Evolutionary conservation across 1,284 basidiomycete genomes (phyloP).

Genomic region (Cryptococcus hybrid): DNA sequence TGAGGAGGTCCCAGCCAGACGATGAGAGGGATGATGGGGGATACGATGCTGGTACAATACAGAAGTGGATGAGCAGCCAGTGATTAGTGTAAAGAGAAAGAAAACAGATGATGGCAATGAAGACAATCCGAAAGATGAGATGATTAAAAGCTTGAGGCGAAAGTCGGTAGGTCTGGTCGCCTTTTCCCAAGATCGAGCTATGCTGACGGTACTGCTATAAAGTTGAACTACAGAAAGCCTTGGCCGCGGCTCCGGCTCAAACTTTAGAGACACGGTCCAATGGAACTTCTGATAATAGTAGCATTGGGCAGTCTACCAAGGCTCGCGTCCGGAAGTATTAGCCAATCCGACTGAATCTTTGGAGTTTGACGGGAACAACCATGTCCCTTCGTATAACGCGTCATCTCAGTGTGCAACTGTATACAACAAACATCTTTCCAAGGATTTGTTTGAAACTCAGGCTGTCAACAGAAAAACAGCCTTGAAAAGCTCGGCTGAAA

Average conservation of each 20-base stretch:
- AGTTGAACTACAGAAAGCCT: neutral
- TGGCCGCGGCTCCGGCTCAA: neutral
- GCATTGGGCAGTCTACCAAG: no score
- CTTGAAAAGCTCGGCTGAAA: neutral
- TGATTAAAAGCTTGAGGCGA: conserved; percentile 29
- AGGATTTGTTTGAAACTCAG: neutral
- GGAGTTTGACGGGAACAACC: neutral
- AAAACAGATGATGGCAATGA: conserved; percentile 5
- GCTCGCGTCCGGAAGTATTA: no score
- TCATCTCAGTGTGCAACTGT: neutral
- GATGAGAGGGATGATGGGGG: conserved; percentile 23
- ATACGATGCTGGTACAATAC: no score
- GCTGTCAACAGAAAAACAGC: neutral
- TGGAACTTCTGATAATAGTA: no score
- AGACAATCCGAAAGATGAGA: conserved; percentile 5
- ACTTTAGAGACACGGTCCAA: neutral
- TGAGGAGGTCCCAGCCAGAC: conserved; percentile 30
- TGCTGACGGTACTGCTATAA: neutral
- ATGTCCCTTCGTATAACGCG: neutral
- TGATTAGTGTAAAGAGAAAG: neutral
- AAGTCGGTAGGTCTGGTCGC: conserved; percentile 26
- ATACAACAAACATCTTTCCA: neutral
- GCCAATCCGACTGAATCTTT: no score
- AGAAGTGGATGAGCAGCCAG: no score
- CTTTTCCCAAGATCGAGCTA: neutral